Evolutionary conservation across 805 yeast species (phyloP), one percentile per base, ranked within the genome.

Genomic region (Middelhovenomyces tepae): DNA sequence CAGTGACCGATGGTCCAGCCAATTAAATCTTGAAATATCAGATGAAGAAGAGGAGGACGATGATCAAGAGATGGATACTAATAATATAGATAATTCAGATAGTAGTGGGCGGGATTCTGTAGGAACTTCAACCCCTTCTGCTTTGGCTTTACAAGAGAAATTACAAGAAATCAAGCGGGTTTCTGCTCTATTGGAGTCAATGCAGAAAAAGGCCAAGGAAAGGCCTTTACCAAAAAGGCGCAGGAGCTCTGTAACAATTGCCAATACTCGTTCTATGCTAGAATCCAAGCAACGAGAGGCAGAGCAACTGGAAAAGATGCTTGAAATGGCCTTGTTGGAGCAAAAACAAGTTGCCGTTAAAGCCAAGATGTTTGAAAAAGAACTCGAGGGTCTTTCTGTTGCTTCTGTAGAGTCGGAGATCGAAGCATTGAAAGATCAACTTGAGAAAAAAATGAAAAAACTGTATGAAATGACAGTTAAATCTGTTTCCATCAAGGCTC

Each of bases 1-100:
- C 9, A 23, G 34, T 20, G 40, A 47, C 30, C 31, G 51, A 13
- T 47, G 50, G 50, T 42, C 48, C 3, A 34, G 36, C 13, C 23
- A 31, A 2, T 17, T 47, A 18, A 27, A 14, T 7, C 18, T 47
- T 17, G 47, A 42, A 7, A 8, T 47, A 16, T 41, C 45, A 23
- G 50, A 46, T 16, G 46, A 38, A 8, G 44, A 40, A n/a, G 42
- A 38, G n/a, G 43, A 21, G 4, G 40, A 39, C 4, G 39, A 40
- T 11, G 46, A 36, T 28, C 11, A 11, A 6, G 3, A 10, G 16
- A 13, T 27, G 17, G 27, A 11, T 17, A 23, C 27, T 15, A 14
- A 19, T 7, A 15, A 27, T 22, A 4, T 33, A 21, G 37, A 14
- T 37, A 44, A 15, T n/a, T n/a, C n/a, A n/a, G n/a, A n/a, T n/a